Evolutionary conservation across 2,329 filamentous ascomycete genomes (phyloP).

Genomic region (Talaromyces sp.): DNA sequence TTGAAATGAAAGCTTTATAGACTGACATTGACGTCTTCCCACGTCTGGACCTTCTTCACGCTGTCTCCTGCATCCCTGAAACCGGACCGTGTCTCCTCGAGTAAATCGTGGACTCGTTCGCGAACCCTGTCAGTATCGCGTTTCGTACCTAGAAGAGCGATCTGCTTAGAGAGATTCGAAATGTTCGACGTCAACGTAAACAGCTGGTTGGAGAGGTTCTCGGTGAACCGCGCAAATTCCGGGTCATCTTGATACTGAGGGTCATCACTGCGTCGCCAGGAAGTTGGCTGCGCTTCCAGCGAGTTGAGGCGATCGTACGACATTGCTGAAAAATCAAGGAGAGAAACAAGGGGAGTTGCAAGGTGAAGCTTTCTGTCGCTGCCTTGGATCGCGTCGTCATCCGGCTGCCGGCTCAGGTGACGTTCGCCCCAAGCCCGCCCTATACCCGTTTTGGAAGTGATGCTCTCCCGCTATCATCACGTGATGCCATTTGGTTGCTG

Average conservation of each 20-base stretch:
- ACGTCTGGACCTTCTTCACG: conserved; percentile 84
- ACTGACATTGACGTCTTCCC: conserved; percentile 74
- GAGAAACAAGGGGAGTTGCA: conserved; percentile 6
- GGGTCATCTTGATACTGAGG: conserved; percentile 83
- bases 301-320: conserved; percentile 84
- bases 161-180: conserved; percentile 74
- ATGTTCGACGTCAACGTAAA: conserved; percentile 88
- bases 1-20: background rate
- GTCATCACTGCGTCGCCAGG: conserved; percentile 63
- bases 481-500: conserved; percentile 12
- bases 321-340: conserved; percentile 50
- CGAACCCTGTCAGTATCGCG: conserved; percentile 86
- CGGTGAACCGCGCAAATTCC: conserved; percentile 78
- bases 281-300: conserved; percentile 73
- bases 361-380: conserved; percentile 6
- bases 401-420: conserved; percentile 9
- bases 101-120: conserved; percentile 79
- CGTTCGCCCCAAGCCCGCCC: conserved; percentile 1
- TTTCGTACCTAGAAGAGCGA: conserved; percentile 79
- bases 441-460: background rate
- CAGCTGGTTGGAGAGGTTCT: conserved; percentile 78
- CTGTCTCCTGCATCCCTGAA: conserved; percentile 93
- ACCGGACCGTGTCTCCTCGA: conserved; percentile 77
- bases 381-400: conserved; percentile 10
- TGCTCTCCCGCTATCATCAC: conserved; percentile 2